Evolutionary conservation across 352 stramenopile species (phyloP), one percentile per base, ranked within the genome.

Genomic region (Thraustochytrium striatum): DNA sequence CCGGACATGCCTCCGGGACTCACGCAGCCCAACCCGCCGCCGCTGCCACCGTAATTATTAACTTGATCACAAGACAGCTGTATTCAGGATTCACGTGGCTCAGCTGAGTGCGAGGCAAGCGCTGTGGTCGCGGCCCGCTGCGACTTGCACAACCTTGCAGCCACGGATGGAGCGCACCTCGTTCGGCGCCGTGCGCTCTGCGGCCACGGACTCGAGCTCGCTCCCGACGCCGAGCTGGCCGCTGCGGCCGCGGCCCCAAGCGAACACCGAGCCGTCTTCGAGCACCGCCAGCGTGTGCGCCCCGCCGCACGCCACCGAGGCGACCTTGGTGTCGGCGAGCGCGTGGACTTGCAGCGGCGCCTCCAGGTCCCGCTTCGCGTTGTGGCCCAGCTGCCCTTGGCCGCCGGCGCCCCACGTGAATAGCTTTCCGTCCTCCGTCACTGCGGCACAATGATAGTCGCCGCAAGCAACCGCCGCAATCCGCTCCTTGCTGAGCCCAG

Each of bases 381-480:
- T 43, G 30, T 62, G 65, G 32, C 65, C 65, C 16, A 75, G 50
- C 13, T 47, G 70, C n/a, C 70, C 70, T 30, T 80, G 57, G 3
- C 28, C 39, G 2, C 70, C 70, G 30, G 28, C 44, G 32, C 70
- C 70, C 55, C 55, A 80, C 19, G 58, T 80, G 58, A 44, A 80
- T 41, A 80, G 39, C n/a, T 52, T 47, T 2, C 70, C 70, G 21
- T 69, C 53, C 13, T 61, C 53, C 13, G 47, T 47, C 8, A 80
- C 13, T 9, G 53, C 52, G 13, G 70, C 70, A 32, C 55, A 69
- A 39, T 80, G 70, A 52, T 65, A 65, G 55, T 47, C 53, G 13
- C 70, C 70, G 11, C 55, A 57, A 11, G 70, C 47, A 11, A 80
- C 43, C 47, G 79, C 57, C 19, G 79, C 70, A n/a, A 80, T 41